Conservation (phyloP, 179 eudicot genomes). For the Sideroxylon spinosum region DNA sequence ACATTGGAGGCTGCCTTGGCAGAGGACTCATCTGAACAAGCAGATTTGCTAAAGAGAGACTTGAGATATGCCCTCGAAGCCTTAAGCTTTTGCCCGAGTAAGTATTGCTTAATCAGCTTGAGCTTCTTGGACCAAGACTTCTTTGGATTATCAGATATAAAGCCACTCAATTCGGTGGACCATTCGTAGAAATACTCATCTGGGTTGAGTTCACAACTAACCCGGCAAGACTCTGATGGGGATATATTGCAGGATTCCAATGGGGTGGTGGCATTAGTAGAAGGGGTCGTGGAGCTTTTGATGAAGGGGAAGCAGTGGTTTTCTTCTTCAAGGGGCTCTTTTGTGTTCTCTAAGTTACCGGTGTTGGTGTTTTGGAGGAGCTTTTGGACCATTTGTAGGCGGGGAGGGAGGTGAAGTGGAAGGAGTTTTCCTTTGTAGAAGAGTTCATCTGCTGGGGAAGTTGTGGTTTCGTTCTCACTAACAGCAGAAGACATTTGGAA, state of each 20-base stretch:
- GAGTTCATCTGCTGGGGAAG: conserved; percentile 80
- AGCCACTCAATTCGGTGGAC: conserved; percentile 46
- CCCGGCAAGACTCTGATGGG: conserved; percentile 59
- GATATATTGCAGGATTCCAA: conserved; percentile 55
- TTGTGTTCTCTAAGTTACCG: not conserved
- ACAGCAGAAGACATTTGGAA: conserved; percentile 37
- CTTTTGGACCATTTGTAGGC: conserved; percentile 58
- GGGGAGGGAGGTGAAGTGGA: conserved; percentile 72
- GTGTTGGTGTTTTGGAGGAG: conserved; percentile 35
- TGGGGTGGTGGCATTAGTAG: conserved; percentile 32
- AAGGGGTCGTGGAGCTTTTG: conserved; percentile 8
- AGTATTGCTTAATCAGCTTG: conserved; percentile 39
- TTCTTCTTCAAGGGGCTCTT: conserved; percentile 13
- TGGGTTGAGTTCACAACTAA: conserved; percentile 55
- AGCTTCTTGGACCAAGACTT: conserved; percentile 55
- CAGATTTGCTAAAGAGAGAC: conserved; percentile 36
- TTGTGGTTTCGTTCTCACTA: conserved; percentile 23
- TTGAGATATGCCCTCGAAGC: conserved; percentile 47
- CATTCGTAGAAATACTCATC: conserved; percentile 57
- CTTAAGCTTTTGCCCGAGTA: conserved; percentile 43
- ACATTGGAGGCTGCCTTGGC: conserved; percentile 23
- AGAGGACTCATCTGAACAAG: conserved; percentile 32
- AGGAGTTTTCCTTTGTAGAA: conserved; percentile 78
- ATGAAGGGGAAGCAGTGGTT: conserved; percentile 5
- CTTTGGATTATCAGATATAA: conserved; percentile 26